phyloP scores from a whole-genome alignment of 2,329 filamentous ascomycete genomes.

The Coniochaeta pulveracea region DNA sequence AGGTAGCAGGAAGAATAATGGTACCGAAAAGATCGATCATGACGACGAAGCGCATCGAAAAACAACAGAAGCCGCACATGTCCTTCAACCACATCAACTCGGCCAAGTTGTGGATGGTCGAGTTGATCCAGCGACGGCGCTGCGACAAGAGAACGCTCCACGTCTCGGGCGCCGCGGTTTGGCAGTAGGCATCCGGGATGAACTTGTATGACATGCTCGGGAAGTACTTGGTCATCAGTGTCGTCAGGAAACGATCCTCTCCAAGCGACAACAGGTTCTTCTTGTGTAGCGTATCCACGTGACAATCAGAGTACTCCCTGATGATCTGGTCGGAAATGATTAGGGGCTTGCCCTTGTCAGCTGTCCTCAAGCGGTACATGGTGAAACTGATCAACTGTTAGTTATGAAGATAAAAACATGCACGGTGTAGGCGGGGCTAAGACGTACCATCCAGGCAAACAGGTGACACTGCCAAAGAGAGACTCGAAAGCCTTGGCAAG shows the following conservation, averaged over 20 bases:
- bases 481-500: conserved; percentile 95
- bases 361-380: conserved; percentile 94
- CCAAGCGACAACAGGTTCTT: conserved; percentile 91
- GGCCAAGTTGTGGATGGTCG: conserved; percentile 89
- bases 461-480: conserved; percentile 94
- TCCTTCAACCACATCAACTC: conserved; percentile 86
- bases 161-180: conserved; percentile 85
- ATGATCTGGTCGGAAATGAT: conserved; percentile 88
- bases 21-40: conserved; percentile 91
- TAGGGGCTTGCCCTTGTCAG: conserved; percentile 85
- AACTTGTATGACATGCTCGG: conserved; percentile 95
- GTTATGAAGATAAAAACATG: conserved; percentile 10
- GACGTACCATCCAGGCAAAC: conserved; percentile 94
- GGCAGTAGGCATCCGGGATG: conserved; percentile 81
- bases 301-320: conserved; percentile 75
- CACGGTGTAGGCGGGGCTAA: not conserved
- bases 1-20: conserved; percentile 81
- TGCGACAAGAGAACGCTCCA: conserved; percentile 96
- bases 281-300: conserved; percentile 90
- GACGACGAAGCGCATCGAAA: conserved; percentile 95
- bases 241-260: conserved; percentile 95
- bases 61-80: conserved; percentile 97
- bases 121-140: conserved; percentile 98
- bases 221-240: conserved; percentile 97
- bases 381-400: conserved; percentile 62